Base-by-base conservation (phyloP, 148 eudicot species). In the Camellia sinensis region DNA sequence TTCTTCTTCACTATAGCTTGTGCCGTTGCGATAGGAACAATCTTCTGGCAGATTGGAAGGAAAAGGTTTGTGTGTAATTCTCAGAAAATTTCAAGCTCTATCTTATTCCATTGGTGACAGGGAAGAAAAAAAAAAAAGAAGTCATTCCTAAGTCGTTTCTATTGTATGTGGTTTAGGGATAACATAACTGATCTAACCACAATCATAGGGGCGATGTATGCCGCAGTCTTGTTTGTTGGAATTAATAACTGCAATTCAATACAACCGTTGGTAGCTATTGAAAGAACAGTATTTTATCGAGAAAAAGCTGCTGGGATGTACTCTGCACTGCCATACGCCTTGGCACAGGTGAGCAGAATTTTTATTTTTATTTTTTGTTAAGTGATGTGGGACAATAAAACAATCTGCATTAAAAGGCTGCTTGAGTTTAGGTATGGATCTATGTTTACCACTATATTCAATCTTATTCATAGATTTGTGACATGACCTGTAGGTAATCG, bases 231-330 rank as follows among this genome's bases (percentile, higher is more conserved):
- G 29, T 88, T 92, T 59, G 91, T 94, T 12, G 98, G 98, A 63
- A 90, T 91, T 22, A 89, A 86, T 54, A 94, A 94, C 41, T 88
- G 91, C 75, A 85, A 89, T 19, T 89, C 94, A 2, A 97, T 94
- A 40, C 98, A 94, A 67, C 94, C 97, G 0, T 80, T 91, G 10
- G 91, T 94, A 29, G 88, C 93, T 13, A 75, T 89, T 37, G 98
- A 94, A 66, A 89, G 98, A 80, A 94, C 93, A 0, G 97, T 94
- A 8, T 94, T 90, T 62, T 94, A 94, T 77, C 80, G 98, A 79
- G 98, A 94, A 83, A 85, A 87, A 73, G 98, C 98, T 70, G 98
- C 98, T 2, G 98, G 98, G 66, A 94, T 94, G 98, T 92, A 90
- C 83, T 93, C 95, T 44, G 96, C 95, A 40, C 74, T 94, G 76